phyloP scores from a whole-genome alignment of 331 rosid genomes.

The Malus hybrid region DNA sequence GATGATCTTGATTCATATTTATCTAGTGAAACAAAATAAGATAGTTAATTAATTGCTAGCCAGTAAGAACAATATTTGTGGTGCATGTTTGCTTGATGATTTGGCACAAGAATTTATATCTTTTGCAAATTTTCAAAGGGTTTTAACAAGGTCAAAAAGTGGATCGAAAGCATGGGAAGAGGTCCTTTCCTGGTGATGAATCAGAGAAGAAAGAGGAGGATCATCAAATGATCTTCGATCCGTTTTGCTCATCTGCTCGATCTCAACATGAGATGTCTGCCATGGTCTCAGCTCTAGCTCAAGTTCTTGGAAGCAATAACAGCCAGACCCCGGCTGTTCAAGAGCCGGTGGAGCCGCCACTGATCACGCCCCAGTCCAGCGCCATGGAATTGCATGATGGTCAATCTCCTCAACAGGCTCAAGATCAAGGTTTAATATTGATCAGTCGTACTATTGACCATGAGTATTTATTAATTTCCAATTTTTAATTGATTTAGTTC shows the following conservation, averaged over 20 bases:
- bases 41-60: background rate
- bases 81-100: background rate
- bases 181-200: conserved; percentile 38
- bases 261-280: conserved; percentile 69
- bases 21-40: background rate
- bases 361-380: background rate
- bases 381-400: conserved; percentile 1
- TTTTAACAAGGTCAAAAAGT: conserved; percentile 11
- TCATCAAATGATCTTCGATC: conserved; percentile 17
- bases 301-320: conserved; percentile 48
- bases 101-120: background rate
- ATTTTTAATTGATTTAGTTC: background rate
- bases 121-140: background rate
- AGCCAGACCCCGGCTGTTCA: background rate
- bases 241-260: conserved; percentile 23
- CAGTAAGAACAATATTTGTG: background rate
- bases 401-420: conserved; percentile 26
- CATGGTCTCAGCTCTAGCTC: conserved; percentile 70
- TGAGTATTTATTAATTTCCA: background rate
- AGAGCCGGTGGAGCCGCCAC: background rate
- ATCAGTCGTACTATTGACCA: background rate
- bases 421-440: conserved; percentile 40
- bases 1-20: background rate
- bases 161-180: conserved; percentile 52
- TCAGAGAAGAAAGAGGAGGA: conserved; percentile 37